Conservation (phyloP, 305 asterid genomes). For the Solanum hybrid region DNA sequence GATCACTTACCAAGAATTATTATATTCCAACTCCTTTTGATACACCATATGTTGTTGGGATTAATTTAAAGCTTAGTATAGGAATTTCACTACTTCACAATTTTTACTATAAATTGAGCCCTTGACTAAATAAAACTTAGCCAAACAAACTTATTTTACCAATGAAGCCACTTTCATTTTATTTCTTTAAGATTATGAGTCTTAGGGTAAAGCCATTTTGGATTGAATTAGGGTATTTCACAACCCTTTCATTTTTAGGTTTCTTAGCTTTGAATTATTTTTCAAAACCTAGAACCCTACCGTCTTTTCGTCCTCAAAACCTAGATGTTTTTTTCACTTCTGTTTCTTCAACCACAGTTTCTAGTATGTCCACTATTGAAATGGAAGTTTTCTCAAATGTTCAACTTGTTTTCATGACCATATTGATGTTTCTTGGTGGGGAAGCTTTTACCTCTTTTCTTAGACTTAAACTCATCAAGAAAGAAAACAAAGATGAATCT, state of each 20-base stretch:
- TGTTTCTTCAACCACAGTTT: slow-evolving; percentile 39
- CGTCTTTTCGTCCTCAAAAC: slow-evolving; percentile 9
- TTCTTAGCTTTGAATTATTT: slow-evolving; percentile 20
- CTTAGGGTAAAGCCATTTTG: slow-evolving; percentile 25
- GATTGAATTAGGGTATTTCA: slow-evolving; percentile 31
- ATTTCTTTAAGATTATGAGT: not conserved
- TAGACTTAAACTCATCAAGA: slow-evolving; percentile 19
- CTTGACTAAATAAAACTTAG: not conserved
- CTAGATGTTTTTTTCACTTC: slow-evolving; percentile 43
- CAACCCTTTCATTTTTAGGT: slow-evolving; percentile 30
- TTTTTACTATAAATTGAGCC: not conserved
- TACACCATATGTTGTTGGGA: not conserved
- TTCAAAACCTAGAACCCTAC: slow-evolving; percentile 14
- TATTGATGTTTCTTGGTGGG: slow-evolving; percentile 51
- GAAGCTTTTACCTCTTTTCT: slow-evolving; percentile 49
- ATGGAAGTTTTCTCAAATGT: slow-evolving; percentile 58
- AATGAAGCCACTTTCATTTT: not conserved
- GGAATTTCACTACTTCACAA: not conserved
- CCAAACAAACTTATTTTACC: not conserved
- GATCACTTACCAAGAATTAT: not conserved
- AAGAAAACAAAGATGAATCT: not conserved
- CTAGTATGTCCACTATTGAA: slow-evolving; percentile 56
- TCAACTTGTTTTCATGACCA: slow-evolving; percentile 41
- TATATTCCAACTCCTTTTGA: not conserved
- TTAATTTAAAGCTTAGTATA: not conserved